Percentiles rank a stretch among this genome's conserved stretches.
Conservation (phyloP, 129 eudicot genomes). For the Sambucus nigra region DNA sequence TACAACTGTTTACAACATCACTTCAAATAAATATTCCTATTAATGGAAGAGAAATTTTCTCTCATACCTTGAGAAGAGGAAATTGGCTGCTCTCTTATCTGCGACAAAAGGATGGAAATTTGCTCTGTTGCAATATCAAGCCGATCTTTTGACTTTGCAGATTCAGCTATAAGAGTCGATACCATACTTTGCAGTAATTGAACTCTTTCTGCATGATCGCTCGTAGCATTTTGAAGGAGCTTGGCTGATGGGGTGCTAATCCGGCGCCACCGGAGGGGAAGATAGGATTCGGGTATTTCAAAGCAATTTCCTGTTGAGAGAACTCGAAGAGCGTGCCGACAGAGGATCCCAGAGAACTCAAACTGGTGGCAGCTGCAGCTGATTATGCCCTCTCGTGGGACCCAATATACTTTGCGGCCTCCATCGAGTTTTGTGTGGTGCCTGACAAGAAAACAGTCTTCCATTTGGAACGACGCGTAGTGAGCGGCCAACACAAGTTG, state of each 20-base stretch:
- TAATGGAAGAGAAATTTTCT: constrained; percentile 25
- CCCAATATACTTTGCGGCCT: constrained; percentile 87
- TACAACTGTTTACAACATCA: constrained; percentile 3
- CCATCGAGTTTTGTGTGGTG: constrained; percentile 92
- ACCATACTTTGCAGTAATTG: constrained; percentile 79
- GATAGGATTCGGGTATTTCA: constrained; percentile 87
- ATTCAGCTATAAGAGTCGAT: constrained; percentile 65
- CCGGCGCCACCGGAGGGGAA: constrained; percentile 80
- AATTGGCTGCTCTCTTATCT: constrained; percentile 67
- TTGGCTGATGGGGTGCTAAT: constrained; percentile 40
- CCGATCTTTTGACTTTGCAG: constrained; percentile 75
- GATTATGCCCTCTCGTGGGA: constrained; percentile 72
- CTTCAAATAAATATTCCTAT: constrained; percentile 19
- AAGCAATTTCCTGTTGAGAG: constrained; percentile 91
- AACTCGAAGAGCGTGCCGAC: constrained; percentile 91
- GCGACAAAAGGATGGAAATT: constrained; percentile 63
- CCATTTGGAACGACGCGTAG: constrained; percentile 86
- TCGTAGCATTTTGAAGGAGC: constrained; percentile 34
- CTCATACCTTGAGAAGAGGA: constrained; percentile 37
- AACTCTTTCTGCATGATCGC: constrained; percentile 68
- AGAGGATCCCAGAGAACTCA: constrained; percentile 92
- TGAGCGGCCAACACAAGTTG: constrained; percentile 96
- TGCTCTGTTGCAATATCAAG: constrained; percentile 78
- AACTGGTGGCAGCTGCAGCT: constrained; percentile 91
- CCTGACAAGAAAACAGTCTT: constrained; percentile 81